Conservation (phyloP, 257 asterid genomes). For the Fraxinus americana region DNA sequence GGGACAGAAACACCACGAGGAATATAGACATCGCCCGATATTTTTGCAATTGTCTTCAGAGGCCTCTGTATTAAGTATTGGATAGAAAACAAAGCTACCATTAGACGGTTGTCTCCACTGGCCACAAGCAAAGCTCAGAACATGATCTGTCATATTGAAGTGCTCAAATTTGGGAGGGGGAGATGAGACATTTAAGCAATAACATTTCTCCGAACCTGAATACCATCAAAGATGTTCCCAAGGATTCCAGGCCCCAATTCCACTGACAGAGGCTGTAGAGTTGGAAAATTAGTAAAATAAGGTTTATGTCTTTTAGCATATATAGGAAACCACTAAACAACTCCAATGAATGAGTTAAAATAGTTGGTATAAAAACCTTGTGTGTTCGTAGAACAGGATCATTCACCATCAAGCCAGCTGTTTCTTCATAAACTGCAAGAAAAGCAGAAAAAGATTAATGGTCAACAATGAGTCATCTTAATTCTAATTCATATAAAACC, state of each 20-base stretch:
- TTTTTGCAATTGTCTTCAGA: constrained; percentile 88
- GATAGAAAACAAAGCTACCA: constrained; percentile 16
- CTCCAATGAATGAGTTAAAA: constrained; percentile 11
- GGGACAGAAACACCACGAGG: constrained; percentile 99
- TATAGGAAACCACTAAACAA: neutral
- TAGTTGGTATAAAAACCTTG: constrained; percentile 55
- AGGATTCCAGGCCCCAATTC: constrained; percentile 97
- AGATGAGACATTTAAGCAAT: neutral
- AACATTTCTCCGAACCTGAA: constrained; percentile 60
- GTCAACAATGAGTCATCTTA: neutral
- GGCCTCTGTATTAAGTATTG: constrained; percentile 75
- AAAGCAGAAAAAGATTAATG: neutral
- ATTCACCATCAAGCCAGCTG: constrained; percentile 93
- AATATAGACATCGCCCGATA: constrained; percentile 97
- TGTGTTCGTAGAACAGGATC: constrained; percentile 96
- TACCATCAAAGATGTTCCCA: constrained; percentile 96
- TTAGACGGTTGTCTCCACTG: constrained; percentile 10
- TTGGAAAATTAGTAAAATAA: neutral
- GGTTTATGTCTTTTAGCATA: neutral
- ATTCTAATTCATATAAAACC: neutral
- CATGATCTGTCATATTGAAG: neutral
- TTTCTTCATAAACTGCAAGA: constrained; percentile 90
- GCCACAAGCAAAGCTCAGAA: neutral
- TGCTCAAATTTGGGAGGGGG: neutral
- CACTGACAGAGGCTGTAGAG: constrained; percentile 86